These are phyloP conservation scores for Plasmodium billcollinsi DNA, from an alignment of 169 alveolate genomes.

Conservation along the genomic window DNA sequence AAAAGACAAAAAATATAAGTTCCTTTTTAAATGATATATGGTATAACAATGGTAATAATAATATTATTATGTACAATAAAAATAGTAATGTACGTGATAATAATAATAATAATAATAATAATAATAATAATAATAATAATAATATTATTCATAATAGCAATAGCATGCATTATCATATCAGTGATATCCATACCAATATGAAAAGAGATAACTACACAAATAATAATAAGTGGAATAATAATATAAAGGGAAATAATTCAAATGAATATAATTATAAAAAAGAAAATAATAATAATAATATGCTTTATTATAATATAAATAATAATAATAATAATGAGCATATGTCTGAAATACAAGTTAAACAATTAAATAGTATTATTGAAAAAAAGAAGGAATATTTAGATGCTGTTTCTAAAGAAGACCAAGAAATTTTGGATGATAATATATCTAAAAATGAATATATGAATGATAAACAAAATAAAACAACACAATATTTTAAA, in stretches of 20 bases:
- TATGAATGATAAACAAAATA: conserved; percentile 2
- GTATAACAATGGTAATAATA: conserved; percentile 32
- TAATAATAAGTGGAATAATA: conserved; percentile 9
- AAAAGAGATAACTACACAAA: background rate
- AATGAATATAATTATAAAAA: background rate
- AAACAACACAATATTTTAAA: conserved; percentile 28
- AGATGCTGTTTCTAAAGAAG: conserved; percentile 4
- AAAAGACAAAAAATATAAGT: conserved; percentile 17
- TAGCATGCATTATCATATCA: background rate
- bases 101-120: conserved; percentile 5
- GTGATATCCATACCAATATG: background rate
- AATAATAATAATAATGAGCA: conserved; percentile 20
- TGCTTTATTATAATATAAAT: background rate
- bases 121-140: background rate
- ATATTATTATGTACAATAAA: no score
- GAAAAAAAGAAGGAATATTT: conserved; percentile 12
- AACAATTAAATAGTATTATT: background rate
- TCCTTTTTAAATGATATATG: conserved; percentile 63
- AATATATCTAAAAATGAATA: background rate
- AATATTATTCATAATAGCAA: background rate
- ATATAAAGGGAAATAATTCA: conserved; percentile 5
- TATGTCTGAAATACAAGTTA: conserved; percentile 6
- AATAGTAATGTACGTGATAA: background rate
- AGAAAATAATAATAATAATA: conserved; percentile 7
- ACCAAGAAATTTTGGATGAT: background rate